Percentiles rank a stretch among this genome's conserved stretches.
Evolutionary conservation across 2,329 filamentous ascomycete genomes (phyloP).

Genomic region (Colletotrichum cereale): DNA sequence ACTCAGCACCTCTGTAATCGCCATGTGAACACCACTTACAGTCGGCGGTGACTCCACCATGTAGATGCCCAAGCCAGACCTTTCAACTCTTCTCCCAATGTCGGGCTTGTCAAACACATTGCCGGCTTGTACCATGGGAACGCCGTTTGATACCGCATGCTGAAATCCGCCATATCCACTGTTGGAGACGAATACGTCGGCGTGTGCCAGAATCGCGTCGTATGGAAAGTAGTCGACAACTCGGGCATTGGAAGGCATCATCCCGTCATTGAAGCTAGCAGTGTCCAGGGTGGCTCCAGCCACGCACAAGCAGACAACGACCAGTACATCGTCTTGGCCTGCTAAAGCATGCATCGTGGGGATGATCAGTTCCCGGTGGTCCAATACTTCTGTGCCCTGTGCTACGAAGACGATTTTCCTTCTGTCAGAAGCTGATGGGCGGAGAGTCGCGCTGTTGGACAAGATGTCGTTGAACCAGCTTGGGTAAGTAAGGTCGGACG

Average conservation of each 20-base stretch:
- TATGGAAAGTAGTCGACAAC: slow-evolving; percentile 63
- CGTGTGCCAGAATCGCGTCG: slow-evolving; percentile 58
- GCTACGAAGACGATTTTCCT: slow-evolving; percentile 60
- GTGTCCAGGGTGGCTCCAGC: background rate
- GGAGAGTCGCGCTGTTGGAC: slow-evolving; percentile 18
- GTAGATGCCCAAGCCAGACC: slow-evolving; percentile 41
- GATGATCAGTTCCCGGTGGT: slow-evolving; percentile 57
- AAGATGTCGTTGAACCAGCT: slow-evolving; percentile 60
- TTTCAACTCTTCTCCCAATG: slow-evolving; percentile 42
- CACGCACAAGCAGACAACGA: slow-evolving; percentile 44
- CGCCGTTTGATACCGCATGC: slow-evolving; percentile 58
- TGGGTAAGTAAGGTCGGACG: slow-evolving; percentile 50
- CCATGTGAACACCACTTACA: slow-evolving; percentile 36
- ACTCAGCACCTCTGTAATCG: slow-evolving; percentile 41
- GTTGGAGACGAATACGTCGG: slow-evolving; percentile 61
- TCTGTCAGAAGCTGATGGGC: slow-evolving; percentile 15
- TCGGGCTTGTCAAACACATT: slow-evolving; percentile 53
- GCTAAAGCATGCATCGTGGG: slow-evolving; percentile 59
- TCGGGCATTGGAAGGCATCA: slow-evolving; percentile 56
- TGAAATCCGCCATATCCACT: slow-evolving; percentile 62
- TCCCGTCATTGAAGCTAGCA: slow-evolving; percentile 41
- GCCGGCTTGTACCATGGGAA: slow-evolving; percentile 62
- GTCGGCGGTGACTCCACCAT: slow-evolving; percentile 48
- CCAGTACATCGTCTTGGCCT: slow-evolving; percentile 51
- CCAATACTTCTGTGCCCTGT: slow-evolving; percentile 59